A percentile compares a stretch with the other conserved stretches of the same genome.
Conservation (phyloP, 345 rosid genomes). For the Microcos paniculata region DNA sequence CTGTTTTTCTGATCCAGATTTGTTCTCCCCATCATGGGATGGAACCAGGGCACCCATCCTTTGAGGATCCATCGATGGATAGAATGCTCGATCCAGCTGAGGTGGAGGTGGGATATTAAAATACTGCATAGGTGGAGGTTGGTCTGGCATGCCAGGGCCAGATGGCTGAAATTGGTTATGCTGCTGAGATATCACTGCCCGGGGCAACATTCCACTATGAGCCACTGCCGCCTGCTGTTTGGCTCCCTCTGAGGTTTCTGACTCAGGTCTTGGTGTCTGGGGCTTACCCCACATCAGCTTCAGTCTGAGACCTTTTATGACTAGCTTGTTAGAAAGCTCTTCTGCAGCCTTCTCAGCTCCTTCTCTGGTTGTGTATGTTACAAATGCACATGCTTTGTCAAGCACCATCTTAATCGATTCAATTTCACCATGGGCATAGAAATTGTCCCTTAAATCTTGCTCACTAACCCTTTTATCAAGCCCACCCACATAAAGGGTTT, state of each 20-base stretch:
- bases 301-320: slow-evolving; percentile 84
- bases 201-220: slow-evolving; percentile 81
- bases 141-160: slow-evolving; percentile 41
- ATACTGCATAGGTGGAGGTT: slow-evolving; percentile 63
- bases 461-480: slow-evolving; percentile 80
- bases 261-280: slow-evolving; percentile 74
- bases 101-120: slow-evolving; percentile 65
- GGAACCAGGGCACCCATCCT: slow-evolving; percentile 90
- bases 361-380: slow-evolving; percentile 91
- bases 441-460: slow-evolving; percentile 86
- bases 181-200: slow-evolving; percentile 87
- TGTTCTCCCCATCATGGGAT: slow-evolving; percentile 76
- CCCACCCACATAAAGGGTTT: slow-evolving; percentile 88
- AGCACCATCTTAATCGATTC: slow-evolving; percentile 84
- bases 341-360: slow-evolving; percentile 97
- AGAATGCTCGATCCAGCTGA: slow-evolving; percentile 69
- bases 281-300: slow-evolving; percentile 97
- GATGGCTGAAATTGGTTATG: slow-evolving; percentile 55
- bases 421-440: slow-evolving; percentile 90
- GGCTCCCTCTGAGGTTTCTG: slow-evolving; percentile 63
- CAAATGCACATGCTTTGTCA: slow-evolving; percentile 89
- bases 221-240: slow-evolving; percentile 66
- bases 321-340: slow-evolving; percentile 84
- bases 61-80: slow-evolving; percentile 98
- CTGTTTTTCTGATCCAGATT: slow-evolving; percentile 42